Evolutionary conservation across 108 stramenopile species (phyloP).

Genomic region (Pseudonitzschia delicatissima): DNA sequence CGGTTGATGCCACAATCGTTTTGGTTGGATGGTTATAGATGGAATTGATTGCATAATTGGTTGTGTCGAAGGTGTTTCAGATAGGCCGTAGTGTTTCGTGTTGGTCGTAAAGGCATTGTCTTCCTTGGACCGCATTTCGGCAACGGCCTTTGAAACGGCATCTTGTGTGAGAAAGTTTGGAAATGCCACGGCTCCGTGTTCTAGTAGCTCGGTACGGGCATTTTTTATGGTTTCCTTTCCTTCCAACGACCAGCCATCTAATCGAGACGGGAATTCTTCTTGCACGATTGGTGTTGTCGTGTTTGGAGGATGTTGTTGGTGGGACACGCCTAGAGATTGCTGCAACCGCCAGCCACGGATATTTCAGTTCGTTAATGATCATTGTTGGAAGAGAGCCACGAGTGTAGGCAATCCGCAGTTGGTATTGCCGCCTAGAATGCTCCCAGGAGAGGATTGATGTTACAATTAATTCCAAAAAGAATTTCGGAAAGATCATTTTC

Average conservation of each 20-base stretch:
- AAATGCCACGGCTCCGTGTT: conserved; percentile 25
- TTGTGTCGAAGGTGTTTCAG: conserved; percentile 8
- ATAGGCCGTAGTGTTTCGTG: conserved; percentile 30
- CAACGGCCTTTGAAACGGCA: conserved; percentile 14
- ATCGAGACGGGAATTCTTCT: not conserved
- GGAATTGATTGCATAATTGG: conserved; percentile 11
- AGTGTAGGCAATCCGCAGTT: not conserved
- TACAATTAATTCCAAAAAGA: not conserved
- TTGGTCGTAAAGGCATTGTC: conserved; percentile 37
- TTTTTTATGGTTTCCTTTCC: not conserved
- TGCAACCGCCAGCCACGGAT: conserved; percentile 37
- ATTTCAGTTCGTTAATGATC: conserved; percentile 41
- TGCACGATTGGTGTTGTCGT: conserved; percentile 1
- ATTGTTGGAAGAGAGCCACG: not conserved
- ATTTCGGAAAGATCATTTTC: not conserved
- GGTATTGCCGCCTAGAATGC: not conserved
- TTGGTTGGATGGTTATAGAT: conserved; percentile 35
- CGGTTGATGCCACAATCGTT: conserved; percentile 46
- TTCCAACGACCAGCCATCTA: not conserved
- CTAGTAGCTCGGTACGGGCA: not conserved
- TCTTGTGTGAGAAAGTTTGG: conserved; percentile 27
- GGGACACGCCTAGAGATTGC: not conserved
- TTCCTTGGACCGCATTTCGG: conserved; percentile 19
- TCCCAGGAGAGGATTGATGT: not conserved
- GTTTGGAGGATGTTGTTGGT: conserved; percentile 8